These are phyloP conservation scores for Trichophyton mentagrophytes DNA, from an alignment of 2,329 filamentous ascomycete species.

Conservation along the genomic window DNA sequence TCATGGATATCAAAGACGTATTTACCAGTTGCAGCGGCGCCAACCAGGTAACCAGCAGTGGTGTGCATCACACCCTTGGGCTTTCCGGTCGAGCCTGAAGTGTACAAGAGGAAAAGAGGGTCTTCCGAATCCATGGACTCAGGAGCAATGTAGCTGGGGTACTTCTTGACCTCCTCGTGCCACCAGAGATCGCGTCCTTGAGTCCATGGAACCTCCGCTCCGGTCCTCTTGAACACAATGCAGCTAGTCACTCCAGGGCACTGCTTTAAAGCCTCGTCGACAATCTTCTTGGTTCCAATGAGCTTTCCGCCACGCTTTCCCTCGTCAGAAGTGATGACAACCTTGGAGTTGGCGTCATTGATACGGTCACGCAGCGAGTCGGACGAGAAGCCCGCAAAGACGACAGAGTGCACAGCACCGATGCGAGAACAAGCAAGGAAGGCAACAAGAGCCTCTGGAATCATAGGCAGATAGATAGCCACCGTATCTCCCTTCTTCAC, in stretches of 20 bases:
- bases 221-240: constrained; percentile 90
- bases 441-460: constrained; percentile 84
- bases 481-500: constrained; percentile 96
- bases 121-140: constrained; percentile 88
- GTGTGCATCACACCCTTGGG: constrained; percentile 99
- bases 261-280: constrained; percentile 92
- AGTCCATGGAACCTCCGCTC: constrained; percentile 83
- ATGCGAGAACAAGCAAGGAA: constrained; percentile 87
- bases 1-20: constrained; percentile 98
- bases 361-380: constrained; percentile 94
- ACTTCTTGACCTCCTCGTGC: constrained; percentile 97
- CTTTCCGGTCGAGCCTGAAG: constrained; percentile 93
- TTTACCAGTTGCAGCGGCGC: constrained; percentile 86
- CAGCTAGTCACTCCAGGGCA: constrained; percentile 78
- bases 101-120: constrained; percentile 94
- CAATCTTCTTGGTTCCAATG: constrained; percentile 97
- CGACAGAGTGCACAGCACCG: constrained; percentile 89
- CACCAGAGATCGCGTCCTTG: constrained; percentile 87
- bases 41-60: constrained; percentile 86
- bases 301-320: constrained; percentile 95
- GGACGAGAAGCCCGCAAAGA: constrained; percentile 94
- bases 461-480: constrained; percentile 96
- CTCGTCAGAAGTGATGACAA: constrained; percentile 95
- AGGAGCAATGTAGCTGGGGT: constrained; percentile 80
- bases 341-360: constrained; percentile 75